Evolutionary conservation across 331 rosid genomes (phyloP), one percentile per base, ranked within the genome.

Genomic region (Rosa hybrid): DNA sequence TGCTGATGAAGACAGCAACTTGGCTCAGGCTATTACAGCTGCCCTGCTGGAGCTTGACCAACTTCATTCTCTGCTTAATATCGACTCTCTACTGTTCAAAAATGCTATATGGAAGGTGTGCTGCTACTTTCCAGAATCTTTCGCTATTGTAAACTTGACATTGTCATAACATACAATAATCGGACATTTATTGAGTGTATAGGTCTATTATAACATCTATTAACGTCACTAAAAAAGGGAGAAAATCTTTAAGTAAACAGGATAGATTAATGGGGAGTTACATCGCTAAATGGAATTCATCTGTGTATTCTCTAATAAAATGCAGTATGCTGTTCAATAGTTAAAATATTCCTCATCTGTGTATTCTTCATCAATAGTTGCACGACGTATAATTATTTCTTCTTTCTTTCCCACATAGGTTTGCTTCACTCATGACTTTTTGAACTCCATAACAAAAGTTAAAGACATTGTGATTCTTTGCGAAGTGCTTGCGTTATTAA

Each of bases 31-130:
- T 67, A 73, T 78, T 34, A 45, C 68, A 53, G 16, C 49, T 65
- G 56, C 91, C 59, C 60, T 84, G 81, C 62, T 83, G 78, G 90
- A 86, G 38, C 83, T 86, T 79, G 84, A 80, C 60, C 90, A 86
- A 86, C 56, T 82, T 67, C 71, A 42, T 59, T 73, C 69, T 76
- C 64, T 86, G 68, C 71, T 82, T 42, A 59, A 78, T 69, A 75
- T 38, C 51, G 81, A 74, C 81, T 68, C 73, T 42, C 14, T 21
- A 13, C 76, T 82, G 23, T 85, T 85, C 74, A 75, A 54, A 57
- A 27, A 77, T 1, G 38, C 83, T 30, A 80, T 27, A 69, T 86
- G 87, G 89, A 83, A 74, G 87, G 89, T 86, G 6, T 23, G 75
- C 25, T 76, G 53, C 51, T 39, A 38, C 11, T 39, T 12, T 65